Evolutionary conservation across 2,329 filamentous ascomycete genomes (phyloP).

Genomic region (Drechslerella dactyloides): DNA sequence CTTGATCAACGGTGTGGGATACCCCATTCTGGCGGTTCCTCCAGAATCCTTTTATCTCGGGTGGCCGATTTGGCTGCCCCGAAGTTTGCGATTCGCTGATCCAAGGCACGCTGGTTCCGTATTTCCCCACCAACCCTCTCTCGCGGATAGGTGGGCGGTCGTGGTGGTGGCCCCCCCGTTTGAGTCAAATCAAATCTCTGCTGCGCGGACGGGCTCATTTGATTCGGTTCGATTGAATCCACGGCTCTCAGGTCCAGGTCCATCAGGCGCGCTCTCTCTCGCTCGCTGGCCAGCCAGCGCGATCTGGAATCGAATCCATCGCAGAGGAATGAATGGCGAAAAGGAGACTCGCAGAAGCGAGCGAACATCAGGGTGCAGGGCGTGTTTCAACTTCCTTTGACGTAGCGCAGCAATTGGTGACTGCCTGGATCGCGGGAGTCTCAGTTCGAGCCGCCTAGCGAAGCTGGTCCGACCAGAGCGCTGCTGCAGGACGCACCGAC

Average conservation of each 20-base stretch:
- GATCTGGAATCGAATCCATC: no score
- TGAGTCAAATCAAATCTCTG: constrained; percentile 34
- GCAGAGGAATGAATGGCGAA: constrained; percentile 5
- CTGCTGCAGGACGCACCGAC: not conserved
- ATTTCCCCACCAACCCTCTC: constrained; percentile 49
- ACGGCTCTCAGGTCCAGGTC: no score
- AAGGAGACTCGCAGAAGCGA: constrained; percentile 50
- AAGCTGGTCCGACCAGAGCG: not conserved
- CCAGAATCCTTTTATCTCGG: constrained; percentile 50
- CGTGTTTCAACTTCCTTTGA: constrained; percentile 49
- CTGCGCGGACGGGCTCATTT: constrained; percentile 12
- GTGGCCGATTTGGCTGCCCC: constrained; percentile 48
- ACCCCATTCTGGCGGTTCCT: constrained; percentile 40
- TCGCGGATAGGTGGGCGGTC: constrained; percentile 4
- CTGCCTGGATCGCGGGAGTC: constrained; percentile 42
- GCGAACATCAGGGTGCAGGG: constrained; percentile 40
- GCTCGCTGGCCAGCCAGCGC: constrained; percentile 10
- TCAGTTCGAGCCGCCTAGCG: constrained; percentile 49
- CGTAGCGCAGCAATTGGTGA: constrained; percentile 43
- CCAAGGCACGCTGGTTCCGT: constrained; percentile 19
- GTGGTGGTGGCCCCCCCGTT: constrained; percentile 31
- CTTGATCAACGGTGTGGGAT: constrained; percentile 45
- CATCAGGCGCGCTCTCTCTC: not conserved
- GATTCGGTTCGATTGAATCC: constrained; percentile 13
- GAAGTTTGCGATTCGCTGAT: constrained; percentile 51